Evolutionary conservation across 108 stramenopile genomes (phyloP), one percentile per base, ranked within the genome.

Genomic region (Nitzschia sp.): DNA sequence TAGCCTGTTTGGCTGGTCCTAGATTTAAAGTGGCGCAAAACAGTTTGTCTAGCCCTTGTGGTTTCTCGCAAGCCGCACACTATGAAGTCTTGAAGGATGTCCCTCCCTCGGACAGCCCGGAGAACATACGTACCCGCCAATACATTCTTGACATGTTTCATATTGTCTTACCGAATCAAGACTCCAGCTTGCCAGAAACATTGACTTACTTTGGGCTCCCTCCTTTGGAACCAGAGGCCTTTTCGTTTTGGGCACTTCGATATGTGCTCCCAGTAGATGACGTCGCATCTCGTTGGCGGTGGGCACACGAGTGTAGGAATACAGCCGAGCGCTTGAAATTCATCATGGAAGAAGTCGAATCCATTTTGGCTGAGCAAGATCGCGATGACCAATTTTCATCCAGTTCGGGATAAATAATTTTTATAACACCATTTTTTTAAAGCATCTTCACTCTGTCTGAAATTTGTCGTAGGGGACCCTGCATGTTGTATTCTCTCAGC

Each of bases 221-320:
- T 3, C 66, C 66, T 25, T 56, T 68, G 34, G 66, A 68, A 21
- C 27, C 66, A 22, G 53, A 68, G 35, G 32, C 33, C 22, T 68
- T 68, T 58, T 68, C 66, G 3, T 68, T 68, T 45, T 68, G 66
- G 66, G 66, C 66, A 1, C 66, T 68, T 1, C 52, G 66, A 25
- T 68, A 53, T 44, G 53, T 68, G 16, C 54, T 68, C 2, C 21
- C 30, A 1, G 17, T 22, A 19, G 53, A 58, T 38, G 66, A 68
- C 21, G 54, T 68, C 9, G 44, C n/a, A 27, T n/a, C 22, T 5
- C 45, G 62, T 13, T 26, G 16, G 16, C 6, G 9, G 16, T 63
- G 62, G 62, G 16, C 17, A 9, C 48, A 63, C 35, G 44, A 52
- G 5, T 63, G 62, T 45, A 29, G 26, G 4, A 26, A 19, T 31